A percentile compares a stretch with the other conserved stretches of the same genome.
Evolutionary conservation across 1,284 basidiomycete species (phyloP).

Genomic region (Athelia psychrophila): DNA sequence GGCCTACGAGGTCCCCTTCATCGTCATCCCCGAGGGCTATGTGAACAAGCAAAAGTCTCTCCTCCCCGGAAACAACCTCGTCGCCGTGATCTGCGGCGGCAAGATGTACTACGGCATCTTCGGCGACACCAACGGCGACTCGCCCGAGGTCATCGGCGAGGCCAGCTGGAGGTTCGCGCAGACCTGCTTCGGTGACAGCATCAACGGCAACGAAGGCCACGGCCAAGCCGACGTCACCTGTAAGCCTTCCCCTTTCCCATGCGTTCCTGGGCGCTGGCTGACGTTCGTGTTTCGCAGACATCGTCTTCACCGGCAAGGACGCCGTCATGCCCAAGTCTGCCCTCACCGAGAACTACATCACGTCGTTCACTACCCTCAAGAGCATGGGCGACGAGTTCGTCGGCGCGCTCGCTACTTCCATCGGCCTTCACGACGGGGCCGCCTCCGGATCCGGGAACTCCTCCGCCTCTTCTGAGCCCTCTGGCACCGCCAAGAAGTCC

Average conservation of each 20-base stretch:
- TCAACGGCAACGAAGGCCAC: conserved; percentile 19
- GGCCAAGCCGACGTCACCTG: conserved; percentile 17
- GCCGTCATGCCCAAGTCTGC: not conserved
- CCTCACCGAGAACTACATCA: not conserved
- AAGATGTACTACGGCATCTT: conserved; percentile 25
- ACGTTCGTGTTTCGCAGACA: not conserved
- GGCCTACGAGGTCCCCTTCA: conserved; percentile 19
- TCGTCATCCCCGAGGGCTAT: conserved; percentile 19
- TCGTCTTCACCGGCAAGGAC: conserved; percentile 1
- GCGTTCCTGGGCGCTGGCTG: not conserved
- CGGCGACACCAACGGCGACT: conserved; percentile 20
- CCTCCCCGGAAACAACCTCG: conserved; percentile 17
- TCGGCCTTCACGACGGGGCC: not conserved
- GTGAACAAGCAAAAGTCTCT: conserved; percentile 10
- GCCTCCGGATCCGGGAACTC: no score
- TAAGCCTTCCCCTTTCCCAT: conserved; percentile 9
- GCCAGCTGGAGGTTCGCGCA: conserved; percentile 19
- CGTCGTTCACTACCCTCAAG: not conserved
- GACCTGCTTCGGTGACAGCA: conserved; percentile 16
- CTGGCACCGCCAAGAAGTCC: no score
- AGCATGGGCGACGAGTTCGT: not conserved
- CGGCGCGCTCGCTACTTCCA: not conserved
- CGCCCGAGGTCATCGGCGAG: conserved; percentile 21
- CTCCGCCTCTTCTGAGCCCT: no score
- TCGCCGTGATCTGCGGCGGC: conserved; percentile 17